Base-by-base conservation (phyloP, 306 rosid genomes). In the Neltuma alba region DNA sequence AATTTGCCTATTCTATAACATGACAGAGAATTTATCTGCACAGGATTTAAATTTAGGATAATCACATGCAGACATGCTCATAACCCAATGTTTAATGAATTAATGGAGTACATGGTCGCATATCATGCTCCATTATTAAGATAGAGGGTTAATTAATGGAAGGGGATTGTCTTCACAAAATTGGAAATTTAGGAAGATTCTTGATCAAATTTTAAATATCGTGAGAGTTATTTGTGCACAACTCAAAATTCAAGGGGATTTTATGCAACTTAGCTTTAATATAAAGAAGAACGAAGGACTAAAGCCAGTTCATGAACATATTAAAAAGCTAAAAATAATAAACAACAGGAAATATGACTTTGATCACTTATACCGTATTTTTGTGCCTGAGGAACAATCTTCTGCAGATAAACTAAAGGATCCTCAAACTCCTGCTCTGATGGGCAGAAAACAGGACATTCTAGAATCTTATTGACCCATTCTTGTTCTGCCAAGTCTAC, bases 401-500 rank as follows among this genome's bases (percentile, higher is more conserved):
- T 83, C 73, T 83, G 89, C 3, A 86, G 77, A 81, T 78, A 86
- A 70, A 58, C 34, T 4, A 79, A 31, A 38, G 86, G 84, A 14
- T 82, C 77, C 66, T 82, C 52, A 23, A 79, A 82, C 52, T 76
- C 84, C 9, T 79, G 16, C 40, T 72, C 50, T 30, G 86, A 82
- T 30, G 89, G 86, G 25, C 25, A 36, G 21, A 72, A 86, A 1
- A 66, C 80, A 9, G 84, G 89, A 83, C 89, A 86, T 34, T 47
- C 71, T 38, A 74, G 80, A 64, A 86, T 82, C 36, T 79, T 20
- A 66, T 33, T 41, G 58, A 72, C 77, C 89, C 86, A 86, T 82
- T 79, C 80, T n/a, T 57, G 23, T 33, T 76, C 80, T 15, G 14
- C 47, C 50, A 81, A 50, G 66, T 78, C 73, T 63, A 78, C 79